Evolutionary conservation across 73 alveolate genomes (phyloP).

Genomic region (Paramecium tetraurelia): DNA sequence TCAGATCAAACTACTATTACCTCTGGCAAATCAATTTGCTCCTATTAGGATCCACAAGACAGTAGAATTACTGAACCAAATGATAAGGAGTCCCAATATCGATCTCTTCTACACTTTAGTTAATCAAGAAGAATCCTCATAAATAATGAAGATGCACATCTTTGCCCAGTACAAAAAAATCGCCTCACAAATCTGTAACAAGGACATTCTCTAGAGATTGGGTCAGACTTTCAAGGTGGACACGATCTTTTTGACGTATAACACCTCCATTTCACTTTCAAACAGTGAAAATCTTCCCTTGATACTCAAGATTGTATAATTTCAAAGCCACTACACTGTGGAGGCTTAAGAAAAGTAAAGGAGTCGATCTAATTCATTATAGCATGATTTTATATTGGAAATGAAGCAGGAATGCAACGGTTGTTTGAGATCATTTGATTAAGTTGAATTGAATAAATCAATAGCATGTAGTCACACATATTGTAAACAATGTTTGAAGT

Average conservation of each 20-base stretch:
- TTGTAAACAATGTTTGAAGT: slow-evolving; percentile 1
- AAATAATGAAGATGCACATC: not conserved
- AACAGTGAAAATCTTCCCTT: not conserved
- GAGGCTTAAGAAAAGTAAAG: not conserved
- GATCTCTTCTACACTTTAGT: not conserved
- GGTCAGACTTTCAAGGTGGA: not conserved
- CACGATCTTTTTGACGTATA: not conserved
- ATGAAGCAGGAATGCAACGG: slow-evolving; percentile 28
- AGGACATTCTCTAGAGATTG: not conserved
- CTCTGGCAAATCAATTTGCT: not conserved
- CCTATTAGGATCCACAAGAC: not conserved
- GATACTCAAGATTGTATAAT: not conserved
- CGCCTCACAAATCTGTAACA: not conserved
- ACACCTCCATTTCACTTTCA: not conserved
- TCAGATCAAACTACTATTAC: not conserved
- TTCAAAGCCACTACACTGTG: not conserved
- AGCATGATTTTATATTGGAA: not conserved
- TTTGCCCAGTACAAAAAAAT: not conserved
- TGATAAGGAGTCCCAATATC: not conserved
- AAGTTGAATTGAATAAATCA: not conserved
- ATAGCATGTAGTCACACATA: slow-evolving; percentile 4
- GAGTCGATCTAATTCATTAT: not conserved
- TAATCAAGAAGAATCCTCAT: not conserved
- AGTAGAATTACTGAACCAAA: not conserved
- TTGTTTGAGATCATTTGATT: not conserved